A percentile compares a stretch with the other conserved stretches of the same genome.
Evolutionary conservation across 495 filamentous ascomycete genomes (phyloP).

Genomic region (Talaromyces stipitatus): DNA sequence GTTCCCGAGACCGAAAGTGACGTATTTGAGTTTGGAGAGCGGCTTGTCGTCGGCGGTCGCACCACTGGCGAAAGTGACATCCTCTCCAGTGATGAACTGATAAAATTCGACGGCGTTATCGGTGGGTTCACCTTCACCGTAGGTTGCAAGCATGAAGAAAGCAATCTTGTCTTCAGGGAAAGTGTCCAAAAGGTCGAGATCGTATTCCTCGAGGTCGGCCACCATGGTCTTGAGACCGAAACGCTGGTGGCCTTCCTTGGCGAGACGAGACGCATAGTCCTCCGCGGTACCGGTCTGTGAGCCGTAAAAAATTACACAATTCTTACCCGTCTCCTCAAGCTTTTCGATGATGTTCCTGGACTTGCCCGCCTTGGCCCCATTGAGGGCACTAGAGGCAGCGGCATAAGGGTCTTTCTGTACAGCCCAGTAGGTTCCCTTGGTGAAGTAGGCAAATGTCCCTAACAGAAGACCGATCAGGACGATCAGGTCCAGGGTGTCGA

Average conservation of each 20-base stretch:
- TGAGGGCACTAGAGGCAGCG: conserved; percentile 54
- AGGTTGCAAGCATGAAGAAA: conserved; percentile 94
- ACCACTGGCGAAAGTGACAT: conserved; percentile 71
- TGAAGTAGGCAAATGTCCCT: conserved; percentile 91
- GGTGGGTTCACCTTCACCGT: conserved; percentile 96
- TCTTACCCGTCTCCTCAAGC: conserved; percentile 92
- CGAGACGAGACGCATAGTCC: conserved; percentile 94
- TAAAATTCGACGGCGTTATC: conserved; percentile 99
- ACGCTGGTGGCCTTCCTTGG: conserved; percentile 93
- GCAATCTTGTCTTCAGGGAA: conserved; percentile 86
- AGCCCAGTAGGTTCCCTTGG: conserved; percentile 90
- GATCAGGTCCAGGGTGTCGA: conserved; percentile 89
- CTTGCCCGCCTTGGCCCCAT: conserved; percentile 75
- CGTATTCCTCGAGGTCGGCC: conserved; percentile 95
- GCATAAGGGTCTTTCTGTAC: conserved; percentile 83
- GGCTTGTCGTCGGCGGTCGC: conserved; percentile 56
- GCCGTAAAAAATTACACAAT: conserved; percentile 96
- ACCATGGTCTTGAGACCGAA: conserved; percentile 99
- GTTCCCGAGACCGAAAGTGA: conserved; percentile 92
- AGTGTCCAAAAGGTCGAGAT: conserved; percentile 88
- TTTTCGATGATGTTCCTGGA: conserved; percentile 90
- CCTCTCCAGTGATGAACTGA: conserved; percentile 84
- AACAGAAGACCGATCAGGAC: conserved; percentile 80
- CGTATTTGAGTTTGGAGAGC: conserved; percentile 80
- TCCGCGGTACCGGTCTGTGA: conserved; percentile 98